Evolutionary conservation across 129 eudicot genomes (phyloP), one percentile per base, ranked within the genome.

Genomic region (Flaveria robusta): DNA sequence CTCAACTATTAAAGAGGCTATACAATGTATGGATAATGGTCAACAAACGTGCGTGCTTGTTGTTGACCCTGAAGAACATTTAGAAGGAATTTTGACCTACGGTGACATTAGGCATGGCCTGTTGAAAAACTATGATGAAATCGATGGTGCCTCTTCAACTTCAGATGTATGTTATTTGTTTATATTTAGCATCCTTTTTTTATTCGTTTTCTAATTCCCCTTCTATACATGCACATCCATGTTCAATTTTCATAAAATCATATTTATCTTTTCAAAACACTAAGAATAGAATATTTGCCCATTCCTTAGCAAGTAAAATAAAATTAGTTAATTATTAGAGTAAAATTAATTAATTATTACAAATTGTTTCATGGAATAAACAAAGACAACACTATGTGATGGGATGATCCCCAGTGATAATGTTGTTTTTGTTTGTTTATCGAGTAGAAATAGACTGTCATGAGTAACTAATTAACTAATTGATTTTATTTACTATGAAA

Each of bases 81-180:
- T 94, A 71, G 97, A 91, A 83, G 98, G 98, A 79, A 91, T 94
- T 79, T 77, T 94, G 74, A 94, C 98, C 2, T 81, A 79, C 42
- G 97, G 97, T 37, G 98, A 94, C 74, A 87, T 94, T 39, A 84
- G 78, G 83, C 82, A 93, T 66, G 73, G 81, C 66, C 68, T 91
- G 52, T 74, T 71, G 78, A 84, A 73, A 76, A 79, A 83, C 42
- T 84, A 79, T 51, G 79, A 78, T 80, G 84, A 85, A 70, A 74
- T 81, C 27, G 87, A 82, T 39, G 85, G 85, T 63, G 64, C 50
- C 42, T 27, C 67, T 14, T 74, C 81, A 64, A 75, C 79, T 74
- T 76, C 85, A 20, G 93, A 94, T 84, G 98, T 94, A 89, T 52
- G 96, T 49, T 63, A 9, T 31, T 24, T 43, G 29, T 16, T 39